These are phyloP conservation scores for Fusarium kyushuense DNA, from an alignment of 2,329 filamentous ascomycete genomes.

Conservation along the genomic window DNA sequence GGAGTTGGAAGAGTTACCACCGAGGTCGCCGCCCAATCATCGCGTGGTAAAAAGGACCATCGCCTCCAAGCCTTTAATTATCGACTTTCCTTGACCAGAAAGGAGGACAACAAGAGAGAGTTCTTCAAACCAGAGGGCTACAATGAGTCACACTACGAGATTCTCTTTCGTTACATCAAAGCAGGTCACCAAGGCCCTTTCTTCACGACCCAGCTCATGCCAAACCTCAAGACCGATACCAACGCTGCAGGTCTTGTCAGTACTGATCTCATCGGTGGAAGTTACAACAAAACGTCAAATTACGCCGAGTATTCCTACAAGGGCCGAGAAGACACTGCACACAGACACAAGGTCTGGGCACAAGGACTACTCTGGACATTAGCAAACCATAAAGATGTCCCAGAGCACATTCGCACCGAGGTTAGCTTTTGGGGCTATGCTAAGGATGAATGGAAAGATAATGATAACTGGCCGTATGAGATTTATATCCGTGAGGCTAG, in stretches of 20 bases:
- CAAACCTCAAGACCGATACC: constrained; percentile 32
- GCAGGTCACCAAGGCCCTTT: constrained; percentile 19
- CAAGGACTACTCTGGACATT: constrained; percentile 33
- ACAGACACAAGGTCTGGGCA: constrained; percentile 22
- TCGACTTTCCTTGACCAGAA: constrained; percentile 12
- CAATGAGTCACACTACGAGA: constrained; percentile 28
- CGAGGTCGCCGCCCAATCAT: neutral
- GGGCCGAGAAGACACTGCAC: constrained; percentile 2
- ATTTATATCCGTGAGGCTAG: constrained; percentile 32
- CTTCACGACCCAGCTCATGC: constrained; percentile 33
- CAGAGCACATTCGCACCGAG: neutral
- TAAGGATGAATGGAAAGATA: constrained; percentile 26
- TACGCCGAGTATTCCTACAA: constrained; percentile 33
- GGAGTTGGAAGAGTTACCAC: constrained; percentile 15
- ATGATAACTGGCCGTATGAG: constrained; percentile 32
- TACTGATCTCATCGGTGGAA: constrained; percentile 33
- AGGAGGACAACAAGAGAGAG: constrained; percentile 16
- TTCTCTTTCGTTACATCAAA: constrained; percentile 31
- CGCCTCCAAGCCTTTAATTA: constrained; percentile 40
- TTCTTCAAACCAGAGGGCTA: constrained; percentile 32
- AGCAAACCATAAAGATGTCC: constrained; percentile 24
- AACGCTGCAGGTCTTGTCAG: constrained; percentile 35
- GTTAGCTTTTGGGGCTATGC: constrained; percentile 24
- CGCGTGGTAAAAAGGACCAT: constrained; percentile 22
- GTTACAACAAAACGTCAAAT: constrained; percentile 24